These are phyloP conservation scores for Phialophora chinensis DNA, from an alignment of 2,329 filamentous ascomycete genomes.

Conservation along the genomic window DNA sequence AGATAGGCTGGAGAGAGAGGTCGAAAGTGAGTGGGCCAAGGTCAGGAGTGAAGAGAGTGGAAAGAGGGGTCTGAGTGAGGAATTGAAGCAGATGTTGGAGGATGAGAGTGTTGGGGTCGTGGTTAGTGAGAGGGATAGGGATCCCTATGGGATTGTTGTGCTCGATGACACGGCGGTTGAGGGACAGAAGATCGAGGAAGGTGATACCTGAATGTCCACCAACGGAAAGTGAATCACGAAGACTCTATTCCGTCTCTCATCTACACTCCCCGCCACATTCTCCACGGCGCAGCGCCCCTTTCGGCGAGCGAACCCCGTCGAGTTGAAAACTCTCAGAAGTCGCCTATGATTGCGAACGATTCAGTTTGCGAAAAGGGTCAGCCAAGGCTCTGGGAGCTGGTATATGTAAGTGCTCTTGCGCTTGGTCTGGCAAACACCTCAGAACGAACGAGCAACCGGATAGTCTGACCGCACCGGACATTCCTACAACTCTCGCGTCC, in stretches of 20 bases:
- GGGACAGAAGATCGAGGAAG: slow-evolving; percentile 23
- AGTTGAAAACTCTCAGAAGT: neutral
- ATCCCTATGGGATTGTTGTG: slow-evolving; percentile 82
- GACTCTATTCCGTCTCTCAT: neutral
- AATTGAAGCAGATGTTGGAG: slow-evolving; percentile 55
- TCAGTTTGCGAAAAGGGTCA: neutral
- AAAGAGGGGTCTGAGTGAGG: slow-evolving; percentile 43
- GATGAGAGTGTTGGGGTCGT: slow-evolving; percentile 67
- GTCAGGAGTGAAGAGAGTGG: slow-evolving; percentile 52
- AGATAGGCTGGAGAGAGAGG: slow-evolving; percentile 64
- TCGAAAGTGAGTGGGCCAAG: slow-evolving; percentile 63
- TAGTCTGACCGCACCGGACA: neutral
- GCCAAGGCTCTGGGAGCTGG: neutral
- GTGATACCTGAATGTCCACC: slow-evolving; percentile 34
- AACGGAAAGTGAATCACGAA: neutral
- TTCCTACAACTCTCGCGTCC: neutral
- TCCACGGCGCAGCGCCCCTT: too few species aligned
- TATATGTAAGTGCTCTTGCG: neutral
- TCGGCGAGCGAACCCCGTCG: neutral
- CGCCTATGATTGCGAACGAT: neutral
- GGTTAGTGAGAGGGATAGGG: slow-evolving; percentile 79
- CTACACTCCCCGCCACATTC: neutral
- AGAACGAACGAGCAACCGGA: neutral
- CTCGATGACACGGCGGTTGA: slow-evolving; percentile 37
- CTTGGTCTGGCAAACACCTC: neutral